Conservation (phyloP, 148 eudicot genomes). For the Gaultheria prostrata region DNA sequence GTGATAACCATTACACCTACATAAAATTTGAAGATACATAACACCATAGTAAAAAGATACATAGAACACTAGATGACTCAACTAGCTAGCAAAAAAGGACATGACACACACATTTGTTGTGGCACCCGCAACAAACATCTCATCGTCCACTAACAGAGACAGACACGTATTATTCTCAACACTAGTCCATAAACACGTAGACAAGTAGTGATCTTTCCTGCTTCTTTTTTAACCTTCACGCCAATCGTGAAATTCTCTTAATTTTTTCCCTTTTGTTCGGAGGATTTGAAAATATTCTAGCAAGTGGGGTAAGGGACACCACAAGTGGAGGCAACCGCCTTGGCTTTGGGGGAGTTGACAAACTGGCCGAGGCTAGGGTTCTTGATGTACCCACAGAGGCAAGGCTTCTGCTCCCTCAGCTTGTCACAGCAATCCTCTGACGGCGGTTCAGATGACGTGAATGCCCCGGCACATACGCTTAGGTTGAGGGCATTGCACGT, state of each 20-base stretch:
- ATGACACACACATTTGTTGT: background rate
- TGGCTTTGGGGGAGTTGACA: slow-evolving; percentile 29
- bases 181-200: background rate
- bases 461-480: slow-evolving; percentile 27
- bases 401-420: slow-evolving; percentile 36
- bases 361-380: slow-evolving; percentile 26
- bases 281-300: slow-evolving; percentile 6
- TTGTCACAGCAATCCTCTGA: slow-evolving; percentile 30
- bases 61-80: background rate
- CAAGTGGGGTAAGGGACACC: slow-evolving; percentile 28
- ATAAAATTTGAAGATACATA: background rate
- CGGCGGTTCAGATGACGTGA: slow-evolving; percentile 20
- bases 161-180: background rate
- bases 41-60: background rate
- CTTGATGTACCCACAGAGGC: slow-evolving; percentile 32
- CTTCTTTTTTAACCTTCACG: no score
- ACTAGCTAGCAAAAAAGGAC: background rate
- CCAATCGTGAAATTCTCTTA: background rate
- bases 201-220: background rate
- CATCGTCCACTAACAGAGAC: no score
- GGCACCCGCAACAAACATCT: no score
- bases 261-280: background rate
- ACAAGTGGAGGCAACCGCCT: slow-evolving; percentile 26
- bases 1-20: background rate
- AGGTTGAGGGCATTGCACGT: slow-evolving; percentile 26